Percentiles rank a stretch among this genome's conserved stretches.
These are phyloP conservation scores for Cicer pinnatifidum DNA, from an alignment of 306 rosid species.

Conservation along the genomic window DNA sequence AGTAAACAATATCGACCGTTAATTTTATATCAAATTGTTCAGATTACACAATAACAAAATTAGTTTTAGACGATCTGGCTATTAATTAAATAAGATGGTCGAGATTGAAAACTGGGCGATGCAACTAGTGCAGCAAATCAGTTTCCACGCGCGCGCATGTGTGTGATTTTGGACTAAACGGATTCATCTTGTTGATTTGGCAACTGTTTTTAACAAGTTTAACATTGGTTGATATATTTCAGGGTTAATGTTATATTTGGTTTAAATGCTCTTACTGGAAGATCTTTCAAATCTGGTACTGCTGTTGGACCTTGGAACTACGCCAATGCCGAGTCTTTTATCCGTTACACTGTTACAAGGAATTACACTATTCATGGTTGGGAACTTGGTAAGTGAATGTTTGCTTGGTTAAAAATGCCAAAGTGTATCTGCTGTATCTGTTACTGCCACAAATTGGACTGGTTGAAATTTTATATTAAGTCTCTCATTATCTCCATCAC, in stretches of 20 bases:
- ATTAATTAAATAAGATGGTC: no score
- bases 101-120: no score
- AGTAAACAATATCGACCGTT: no score
- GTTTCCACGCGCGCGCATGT: neutral
- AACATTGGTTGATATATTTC: slow-evolving; percentile 46
- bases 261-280: slow-evolving; percentile 82
- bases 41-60: no score
- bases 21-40: no score
- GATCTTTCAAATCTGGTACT: slow-evolving; percentile 40
- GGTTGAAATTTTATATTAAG: slow-evolving; percentile 9
- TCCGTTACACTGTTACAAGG: slow-evolving; percentile 72
- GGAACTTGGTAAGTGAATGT: slow-evolving; percentile 81
- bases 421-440: neutral
- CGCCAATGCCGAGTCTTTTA: slow-evolving; percentile 74
- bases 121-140: no score
- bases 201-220: slow-evolving; percentile 29
- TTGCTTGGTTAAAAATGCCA: slow-evolving; percentile 29
- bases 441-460: slow-evolving; percentile 10
- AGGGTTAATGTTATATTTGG: slow-evolving; percentile 89
- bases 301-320: slow-evolving; percentile 78
- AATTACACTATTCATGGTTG: slow-evolving; percentile 79
- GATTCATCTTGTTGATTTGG: slow-evolving; percentile 30
- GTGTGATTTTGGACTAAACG: slow-evolving; percentile 18
- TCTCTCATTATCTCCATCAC: slow-evolving; percentile 1
- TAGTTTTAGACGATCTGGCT: no score